Base-by-base conservation (phyloP, 2,329 filamentous ascomycete genomes). In the Mycocentrospora acerina region DNA sequence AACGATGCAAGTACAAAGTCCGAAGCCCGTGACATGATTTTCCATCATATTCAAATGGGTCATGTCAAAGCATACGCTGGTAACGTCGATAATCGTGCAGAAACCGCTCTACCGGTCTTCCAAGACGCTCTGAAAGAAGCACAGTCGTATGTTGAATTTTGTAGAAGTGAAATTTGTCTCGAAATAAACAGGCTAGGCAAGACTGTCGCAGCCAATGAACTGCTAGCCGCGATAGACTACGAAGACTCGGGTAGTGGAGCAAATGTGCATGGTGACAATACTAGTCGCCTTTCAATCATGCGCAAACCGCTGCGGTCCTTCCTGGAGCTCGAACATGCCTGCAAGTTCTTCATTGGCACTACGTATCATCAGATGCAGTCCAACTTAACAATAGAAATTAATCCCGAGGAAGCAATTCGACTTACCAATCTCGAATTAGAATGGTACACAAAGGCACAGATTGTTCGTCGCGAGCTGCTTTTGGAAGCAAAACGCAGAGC, bases 331-430 rank as follows among this genome's bases (percentile, higher is more conserved):
- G 79, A 91, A 44, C 91, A 96, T 62, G 82, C 85, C 49, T 88
- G 85, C 19, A 76, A 81, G 1, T 96, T 96, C 69, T 95, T 94
- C 59, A 84, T 84, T 17, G 89, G 85, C 11, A 95, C 90, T 52
- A 85, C 83, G 0, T 83, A 84, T 51, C 96, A 83, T 59, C 88
- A 95, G 58, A 86, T 94, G 45, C 93, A 90, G 59, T 22, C 19
- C 19, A 9, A 5, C 9, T 9, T 9, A 22, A 5, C 9, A 9
- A 22, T 22, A 22, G 19, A 22, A 9, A 5, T 22, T 22, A 79
- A 81, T 1, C 80, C 90, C 39, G 65, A 78, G 29, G 73, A 44
- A 79, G 1, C 70, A 84, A 70, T 75, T 35, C 67, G 69, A 0
- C 69, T 91, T 3, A 87, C 94, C 53, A 79, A 78, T 50, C 70